A percentile compares a stretch with the other conserved stretches of the same genome.
These are phyloP conservation scores for Solioccasus polychromus DNA, from an alignment of 768 basidiomycete species.

Conservation along the genomic window DNA sequence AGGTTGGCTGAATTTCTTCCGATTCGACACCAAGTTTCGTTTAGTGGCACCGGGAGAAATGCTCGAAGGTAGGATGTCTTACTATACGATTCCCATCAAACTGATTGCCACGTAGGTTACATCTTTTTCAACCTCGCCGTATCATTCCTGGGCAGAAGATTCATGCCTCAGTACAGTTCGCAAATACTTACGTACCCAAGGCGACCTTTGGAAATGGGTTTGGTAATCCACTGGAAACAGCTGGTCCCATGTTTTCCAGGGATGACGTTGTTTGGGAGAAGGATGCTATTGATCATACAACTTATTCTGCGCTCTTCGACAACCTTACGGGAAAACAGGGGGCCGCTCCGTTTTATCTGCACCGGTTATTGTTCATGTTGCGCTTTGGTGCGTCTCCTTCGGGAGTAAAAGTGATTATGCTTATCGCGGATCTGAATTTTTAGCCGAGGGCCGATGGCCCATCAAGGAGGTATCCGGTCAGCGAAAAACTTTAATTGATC, in stretches of 20 bases:
- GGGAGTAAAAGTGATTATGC: background rate
- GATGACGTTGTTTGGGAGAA: conserved; percentile 14
- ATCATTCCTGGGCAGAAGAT: conserved; percentile 19
- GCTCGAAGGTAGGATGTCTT: conserved; percentile 3
- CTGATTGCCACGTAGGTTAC: conserved; percentile 3
- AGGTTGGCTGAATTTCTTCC: conserved; percentile 14
- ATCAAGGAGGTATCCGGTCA: background rate
- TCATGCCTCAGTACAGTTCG: conserved; percentile 20
- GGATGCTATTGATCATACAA: conserved; percentile 12
- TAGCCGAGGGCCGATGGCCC: conserved; percentile 8
- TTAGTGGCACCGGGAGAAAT: conserved; percentile 13
- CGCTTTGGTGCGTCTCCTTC: conserved; percentile 12
- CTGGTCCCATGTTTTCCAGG: conserved; percentile 5
- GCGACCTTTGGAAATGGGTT: conserved; percentile 17
- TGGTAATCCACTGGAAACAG: conserved; percentile 8
- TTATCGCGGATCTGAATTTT: background rate
- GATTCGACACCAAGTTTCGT: conserved; percentile 16
- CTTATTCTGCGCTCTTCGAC: conserved; percentile 7
- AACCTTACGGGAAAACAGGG: conserved; percentile 10
- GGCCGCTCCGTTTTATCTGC: conserved; percentile 10
- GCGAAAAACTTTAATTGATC: conserved; percentile 3
- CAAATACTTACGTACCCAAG: conserved; percentile 16
- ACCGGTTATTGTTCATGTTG: conserved; percentile 17
- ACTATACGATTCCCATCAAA: background rate
- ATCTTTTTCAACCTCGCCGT: conserved; percentile 15